Base-by-base conservation (phyloP, 2,329 filamentous ascomycete genomes). In the Ceratocystis lukuohia region DNA sequence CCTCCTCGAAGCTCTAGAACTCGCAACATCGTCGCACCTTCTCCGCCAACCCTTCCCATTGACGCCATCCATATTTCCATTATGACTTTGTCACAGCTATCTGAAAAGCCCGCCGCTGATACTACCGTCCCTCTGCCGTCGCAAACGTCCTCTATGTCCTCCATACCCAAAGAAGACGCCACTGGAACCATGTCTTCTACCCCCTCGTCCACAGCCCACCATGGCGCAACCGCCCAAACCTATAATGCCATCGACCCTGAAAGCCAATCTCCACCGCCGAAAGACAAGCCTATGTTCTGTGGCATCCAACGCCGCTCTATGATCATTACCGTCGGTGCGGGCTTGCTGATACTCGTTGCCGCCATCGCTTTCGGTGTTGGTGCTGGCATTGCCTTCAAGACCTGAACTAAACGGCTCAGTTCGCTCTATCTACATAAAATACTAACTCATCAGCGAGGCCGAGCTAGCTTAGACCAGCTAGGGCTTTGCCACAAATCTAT, bases 301-400 rank as follows among this genome's bases (percentile, higher is more conserved):
- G 70, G 71, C n/a, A 69, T 71, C 59, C 67, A 66, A 30, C 69
- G 70, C 25, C 67, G 66, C 63, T 61, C 68, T 3, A 71, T 70
- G 66, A 70, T 71, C 64, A 56, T 72, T 45, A 64, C 70, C 50
- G 67, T 71, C 33, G 67, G 62, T n/a, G 66, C 69, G 20, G 69
- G 68, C 5, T 37, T 68, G 3, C 45, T 71, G 37, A 61, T 71
- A n/a, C 63, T 65, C 37, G 56, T 72, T 30, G 68, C 69, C 1
- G 70, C 68, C 41, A 68, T 71, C 28, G 70, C 69, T 17, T 68
- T 71, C 50, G 71, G 71, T 37, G 66, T 72, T 12, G 71, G 69
- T 8, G 70, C 68, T 7, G 70, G 71, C 6, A 62, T 71, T 57
- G 71, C 71, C 3, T 66, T 70, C 59, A 67, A 67, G 53, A 64